phyloP scores from a whole-genome alignment of 495 filamentous ascomycete genomes.

The Aspergillus steynii region DNA sequence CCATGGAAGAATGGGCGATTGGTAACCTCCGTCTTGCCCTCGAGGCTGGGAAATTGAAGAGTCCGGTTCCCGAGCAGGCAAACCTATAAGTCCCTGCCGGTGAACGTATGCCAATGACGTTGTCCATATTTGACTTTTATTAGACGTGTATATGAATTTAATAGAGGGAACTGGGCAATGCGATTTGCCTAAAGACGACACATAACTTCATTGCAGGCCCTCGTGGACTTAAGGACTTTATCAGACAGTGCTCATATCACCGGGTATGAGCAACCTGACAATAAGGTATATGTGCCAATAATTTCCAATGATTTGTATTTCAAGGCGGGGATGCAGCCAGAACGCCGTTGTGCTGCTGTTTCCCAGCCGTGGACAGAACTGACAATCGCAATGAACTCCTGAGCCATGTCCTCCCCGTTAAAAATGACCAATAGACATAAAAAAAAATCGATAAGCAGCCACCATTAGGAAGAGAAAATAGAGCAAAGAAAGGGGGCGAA shows the following conservation, averaged over 20 bases:
- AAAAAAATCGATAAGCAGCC: conserved; percentile 1
- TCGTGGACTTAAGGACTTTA: background rate
- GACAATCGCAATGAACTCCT: conserved; percentile 20
- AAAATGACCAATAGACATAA: conserved; percentile 9
- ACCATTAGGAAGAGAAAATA: background rate
- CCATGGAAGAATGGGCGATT: conserved; percentile 67
- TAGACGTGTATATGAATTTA: background rate
- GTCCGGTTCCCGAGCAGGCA: conserved; percentile 59
- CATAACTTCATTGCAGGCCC: background rate
- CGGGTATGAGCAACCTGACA: background rate
- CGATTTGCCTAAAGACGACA: background rate
- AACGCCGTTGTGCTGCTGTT: conserved; percentile 24
- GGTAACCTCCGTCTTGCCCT: conserved; percentile 59
- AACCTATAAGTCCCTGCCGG: conserved; percentile 31
- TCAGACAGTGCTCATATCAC: background rate
- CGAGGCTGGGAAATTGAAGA: conserved; percentile 56
- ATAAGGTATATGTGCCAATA: background rate
- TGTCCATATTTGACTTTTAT: background rate
- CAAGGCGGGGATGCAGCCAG: conserved; percentile 14
- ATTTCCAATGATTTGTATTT: background rate
- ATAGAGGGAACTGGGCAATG: background rate
- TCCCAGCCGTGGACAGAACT: conserved; percentile 15
- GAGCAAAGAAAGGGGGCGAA: conserved; percentile 5
- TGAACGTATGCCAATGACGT: background rate
- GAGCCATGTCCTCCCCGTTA: conserved; percentile 14